A percentile compares a stretch with the other conserved stretches of the same genome.
Evolutionary conservation across 2,329 filamentous ascomycete species (phyloP).

Genomic region (Rhynchosporium secalis): DNA sequence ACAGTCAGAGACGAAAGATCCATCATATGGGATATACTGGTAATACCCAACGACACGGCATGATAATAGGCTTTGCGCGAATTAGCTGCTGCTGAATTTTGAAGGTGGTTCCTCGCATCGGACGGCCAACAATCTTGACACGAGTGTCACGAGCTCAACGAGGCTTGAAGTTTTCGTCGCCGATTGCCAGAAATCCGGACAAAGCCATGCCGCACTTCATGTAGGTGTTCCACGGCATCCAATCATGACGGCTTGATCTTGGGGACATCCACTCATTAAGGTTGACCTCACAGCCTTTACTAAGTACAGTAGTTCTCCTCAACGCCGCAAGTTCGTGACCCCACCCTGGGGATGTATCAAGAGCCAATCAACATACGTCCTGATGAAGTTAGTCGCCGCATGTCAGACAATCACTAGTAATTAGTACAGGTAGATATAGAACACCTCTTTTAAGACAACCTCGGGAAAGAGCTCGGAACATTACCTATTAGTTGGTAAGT

Average conservation of each 20-base stretch:
- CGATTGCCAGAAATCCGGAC: neutral
- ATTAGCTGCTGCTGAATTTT: neutral
- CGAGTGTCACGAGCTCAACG: neutral
- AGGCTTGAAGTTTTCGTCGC: neutral
- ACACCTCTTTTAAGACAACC: neutral
- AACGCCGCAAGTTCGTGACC: neutral
- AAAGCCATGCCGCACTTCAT: neutral
- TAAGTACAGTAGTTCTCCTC: neutral
- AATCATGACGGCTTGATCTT: conserved; percentile 1
- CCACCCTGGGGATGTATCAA: neutral
- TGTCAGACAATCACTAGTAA: neutral
- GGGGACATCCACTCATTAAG: neutral
- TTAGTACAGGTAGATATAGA: neutral
- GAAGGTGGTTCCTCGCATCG: neutral
- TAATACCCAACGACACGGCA: neutral
- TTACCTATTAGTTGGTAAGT: neutral
- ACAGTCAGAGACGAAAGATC: neutral
- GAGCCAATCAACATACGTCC: neutral
- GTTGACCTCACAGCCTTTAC: neutral
- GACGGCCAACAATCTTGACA: neutral
- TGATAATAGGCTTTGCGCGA: neutral
- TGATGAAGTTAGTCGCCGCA: neutral
- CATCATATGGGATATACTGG: neutral
- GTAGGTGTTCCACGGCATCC: neutral
- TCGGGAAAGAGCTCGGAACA: conserved; percentile 1